A percentile compares a stretch with the other conserved stretches of the same genome.
Evolutionary conservation across 2,329 filamentous ascomycete species (phyloP).

Genomic region (Plenodomus biglobosus): DNA sequence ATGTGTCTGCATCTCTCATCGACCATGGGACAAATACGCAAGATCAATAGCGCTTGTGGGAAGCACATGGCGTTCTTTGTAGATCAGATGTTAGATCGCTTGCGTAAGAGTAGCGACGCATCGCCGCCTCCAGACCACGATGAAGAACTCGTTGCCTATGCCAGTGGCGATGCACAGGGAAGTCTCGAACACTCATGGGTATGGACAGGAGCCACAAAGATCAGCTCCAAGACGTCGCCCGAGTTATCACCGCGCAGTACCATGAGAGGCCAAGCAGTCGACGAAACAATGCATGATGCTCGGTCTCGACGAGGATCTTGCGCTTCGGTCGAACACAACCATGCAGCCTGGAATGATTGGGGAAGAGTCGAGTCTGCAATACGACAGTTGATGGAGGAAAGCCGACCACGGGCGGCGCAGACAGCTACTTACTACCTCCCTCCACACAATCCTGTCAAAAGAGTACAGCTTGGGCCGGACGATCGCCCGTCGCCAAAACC

Average conservation of each 20-base stretch:
- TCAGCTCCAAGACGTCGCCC: constrained; percentile 4
- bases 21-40: constrained; percentile 69
- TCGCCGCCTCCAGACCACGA: constrained; percentile 61
- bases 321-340: constrained; percentile 57
- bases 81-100: constrained; percentile 62
- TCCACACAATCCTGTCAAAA: constrained; percentile 43
- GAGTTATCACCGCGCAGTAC: constrained; percentile 8
- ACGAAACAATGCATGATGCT: constrained; percentile 43
- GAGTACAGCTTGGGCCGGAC: constrained; percentile 38
- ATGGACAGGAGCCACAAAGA: constrained; percentile 63
- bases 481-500: constrained; percentile 21
- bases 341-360: constrained; percentile 82
- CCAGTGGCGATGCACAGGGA: constrained; percentile 83
- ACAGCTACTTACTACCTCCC: constrained; percentile 38
- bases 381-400: constrained; percentile 56
- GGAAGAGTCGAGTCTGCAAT: constrained; percentile 67
- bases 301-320: constrained; percentile 49
- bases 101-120: constrained; percentile 47
- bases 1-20: constrained; percentile 72
- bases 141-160: constrained; percentile 85
- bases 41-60: constrained; percentile 76
- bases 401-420: constrained; percentile 38
- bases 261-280: constrained; percentile 18
- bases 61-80: constrained; percentile 82
- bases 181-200: constrained; percentile 78